A percentile compares a stretch with the other conserved stretches of the same genome.
Evolutionary conservation across 805 yeast species (phyloP).

Genomic region (Tetrapisispora fleetii): DNA sequence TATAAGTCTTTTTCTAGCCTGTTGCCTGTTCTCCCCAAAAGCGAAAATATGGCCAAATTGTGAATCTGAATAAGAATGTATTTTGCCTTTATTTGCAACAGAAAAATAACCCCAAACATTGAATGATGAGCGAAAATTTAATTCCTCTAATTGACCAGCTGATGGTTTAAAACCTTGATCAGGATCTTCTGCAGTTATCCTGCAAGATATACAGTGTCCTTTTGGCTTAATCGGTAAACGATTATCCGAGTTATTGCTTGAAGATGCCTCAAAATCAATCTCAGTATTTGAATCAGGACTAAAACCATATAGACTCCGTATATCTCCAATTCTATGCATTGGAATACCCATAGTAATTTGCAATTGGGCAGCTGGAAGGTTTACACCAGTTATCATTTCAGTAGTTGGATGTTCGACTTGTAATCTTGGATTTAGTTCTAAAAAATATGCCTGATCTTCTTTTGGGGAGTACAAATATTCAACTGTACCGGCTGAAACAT

Average conservation of each 20-base stretch:
- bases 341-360: conserved; percentile 99
- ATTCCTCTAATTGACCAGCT: conserved; percentile 91
- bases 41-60: conserved; percentile 99
- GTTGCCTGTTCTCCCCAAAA: conserved; percentile 96
- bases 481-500: conserved; percentile 98
- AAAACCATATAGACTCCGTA: conserved; percentile 85
- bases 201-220: conserved; percentile 98
- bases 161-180: conserved; percentile 99
- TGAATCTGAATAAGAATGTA: conserved; percentile 95
- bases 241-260: conserved; percentile 55
- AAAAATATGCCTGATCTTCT: conserved; percentile 89
- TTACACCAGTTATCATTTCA: conserved; percentile 98
- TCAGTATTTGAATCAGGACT: conserved; percentile 88
- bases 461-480: conserved; percentile 91
- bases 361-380: conserved; percentile 95
- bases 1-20: conserved; percentile 97
- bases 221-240: conserved; percentile 92
- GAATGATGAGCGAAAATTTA: conserved; percentile 92
- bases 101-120: conserved; percentile 99
- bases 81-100: conserved; percentile 91
- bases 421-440: conserved; percentile 95
- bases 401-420: conserved; percentile 99
- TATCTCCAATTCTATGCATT: conserved; percentile 86
- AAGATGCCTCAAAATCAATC: conserved; percentile 80
- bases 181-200: conserved; percentile 98